Evolutionary conservation across 2,329 filamentous ascomycete species (phyloP), one percentile per base, ranked within the genome.

Genomic region (Microdochium bolleyi): DNA sequence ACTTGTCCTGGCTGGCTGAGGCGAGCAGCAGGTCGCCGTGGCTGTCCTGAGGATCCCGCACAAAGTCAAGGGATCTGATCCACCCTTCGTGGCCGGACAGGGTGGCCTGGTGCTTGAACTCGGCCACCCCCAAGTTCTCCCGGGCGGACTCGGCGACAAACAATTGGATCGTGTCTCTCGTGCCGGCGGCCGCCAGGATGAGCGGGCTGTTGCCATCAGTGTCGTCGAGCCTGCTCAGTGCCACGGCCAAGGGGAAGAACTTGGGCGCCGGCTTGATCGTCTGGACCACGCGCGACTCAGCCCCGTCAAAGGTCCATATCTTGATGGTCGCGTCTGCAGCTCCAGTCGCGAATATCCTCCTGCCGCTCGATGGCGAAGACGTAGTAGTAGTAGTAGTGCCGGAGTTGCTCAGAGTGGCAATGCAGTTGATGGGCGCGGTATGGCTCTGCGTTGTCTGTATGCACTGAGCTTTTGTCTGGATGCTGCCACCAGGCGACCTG

Each of bases 1-100:
- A 99, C 71, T 95, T 96, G 70, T 99, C 94, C 68, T 99, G 94
- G 65, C 92, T 97, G 22, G 92, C 92, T 11, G 92, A 97, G 1
- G 92, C 90, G 21, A 99, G 78, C 22, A 97, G 71, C 3, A 95
- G 66, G 65, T 96, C 92, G 51, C 81, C 80, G 0, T 22, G 4
- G 9, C 73, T 68, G 63, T 94, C 88, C 41, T 46, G 41, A 13
- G 41, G 41, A 21, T 46, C 41, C 55, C 73, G 74, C 1, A 82
- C 80, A 59, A 99, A 94, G 57, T 85, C 85, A 13, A 99, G 75
- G 14, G 90, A 92, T 49, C 92, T 80, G 49, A 99, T 84, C 94
- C 94, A 99, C 53, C 89, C 92, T 70, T 99, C 94, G 62, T 99
- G 94, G 3, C 94, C 94, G 1, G 83, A 79, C 21, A 99, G 78